These are phyloP conservation scores for Amylocystis lapponica DNA, from an alignment of 768 basidiomycete species.

Conservation along the genomic window DNA sequence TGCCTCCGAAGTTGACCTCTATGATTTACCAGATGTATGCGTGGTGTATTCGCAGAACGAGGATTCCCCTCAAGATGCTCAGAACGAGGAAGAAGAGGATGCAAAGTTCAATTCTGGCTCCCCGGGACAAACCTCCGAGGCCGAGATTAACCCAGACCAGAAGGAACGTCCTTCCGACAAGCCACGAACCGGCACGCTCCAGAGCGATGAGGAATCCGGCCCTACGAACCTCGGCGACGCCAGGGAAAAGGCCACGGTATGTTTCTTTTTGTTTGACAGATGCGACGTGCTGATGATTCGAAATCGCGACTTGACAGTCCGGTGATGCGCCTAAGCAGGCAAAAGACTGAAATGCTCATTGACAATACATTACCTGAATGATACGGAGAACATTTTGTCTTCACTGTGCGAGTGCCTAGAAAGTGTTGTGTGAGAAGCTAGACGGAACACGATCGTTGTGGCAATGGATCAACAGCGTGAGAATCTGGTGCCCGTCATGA, in stretches of 20 bases:
- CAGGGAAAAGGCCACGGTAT: slow-evolving; percentile 10
- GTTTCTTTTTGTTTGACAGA: background rate
- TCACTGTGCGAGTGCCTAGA: background rate
- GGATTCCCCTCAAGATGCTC: slow-evolving; percentile 20
- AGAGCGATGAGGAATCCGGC: slow-evolving; percentile 9
- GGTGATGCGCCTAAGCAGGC: slow-evolving; percentile 16
- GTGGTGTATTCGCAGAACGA: slow-evolving; percentile 11
- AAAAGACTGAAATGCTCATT: slow-evolving; percentile 1
- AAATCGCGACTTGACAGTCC: slow-evolving; percentile 5
- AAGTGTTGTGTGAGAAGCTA: no score
- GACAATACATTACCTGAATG: slow-evolving; percentile 3
- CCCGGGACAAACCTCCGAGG: slow-evolving; percentile 16
- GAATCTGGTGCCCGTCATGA: background rate
- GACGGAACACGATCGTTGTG: no score
- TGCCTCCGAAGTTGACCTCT: background rate
- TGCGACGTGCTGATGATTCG: background rate
- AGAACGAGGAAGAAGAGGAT: slow-evolving; percentile 15
- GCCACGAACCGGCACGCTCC: slow-evolving; percentile 13
- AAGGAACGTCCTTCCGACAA: slow-evolving; percentile 14
- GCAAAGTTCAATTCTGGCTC: slow-evolving; percentile 12
- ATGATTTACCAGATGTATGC: no score
- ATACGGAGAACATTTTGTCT: background rate
- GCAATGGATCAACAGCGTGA: no score
- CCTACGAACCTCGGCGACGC: slow-evolving; percentile 17
- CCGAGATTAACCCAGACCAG: slow-evolving; percentile 18